phyloP scores from a whole-genome alignment of 164 flowering plant species.

The Piper longum region DNA sequence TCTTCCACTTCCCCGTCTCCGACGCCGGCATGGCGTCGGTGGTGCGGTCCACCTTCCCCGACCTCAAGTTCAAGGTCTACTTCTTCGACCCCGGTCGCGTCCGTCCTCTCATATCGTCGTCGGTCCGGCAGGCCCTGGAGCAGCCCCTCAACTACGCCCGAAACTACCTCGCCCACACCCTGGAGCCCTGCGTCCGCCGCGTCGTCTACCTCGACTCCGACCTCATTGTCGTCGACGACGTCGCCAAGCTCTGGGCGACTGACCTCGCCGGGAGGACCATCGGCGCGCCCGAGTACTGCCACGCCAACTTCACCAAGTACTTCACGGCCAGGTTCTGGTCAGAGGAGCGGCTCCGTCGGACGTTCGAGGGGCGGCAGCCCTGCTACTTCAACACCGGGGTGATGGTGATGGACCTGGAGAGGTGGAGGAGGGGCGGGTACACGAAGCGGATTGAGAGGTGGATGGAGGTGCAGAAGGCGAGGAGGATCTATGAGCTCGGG shows the following conservation, averaged over 20 bases:
- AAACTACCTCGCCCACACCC: slow-evolving; percentile 19
- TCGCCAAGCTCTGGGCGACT: slow-evolving; percentile 21
- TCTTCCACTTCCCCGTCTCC: slow-evolving; percentile 19
- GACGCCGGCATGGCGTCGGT: slow-evolving; percentile 12
- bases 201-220: slow-evolving; percentile 30
- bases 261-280: slow-evolving; percentile 11
- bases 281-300: slow-evolving; percentile 64
- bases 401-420: slow-evolving; percentile 52
- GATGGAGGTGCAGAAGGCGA: slow-evolving; percentile 51
- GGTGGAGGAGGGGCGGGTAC: slow-evolving; percentile 50
- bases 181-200: slow-evolving; percentile 23
- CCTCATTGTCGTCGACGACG: slow-evolving; percentile 25
- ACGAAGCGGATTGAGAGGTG: slow-evolving; percentile 11
- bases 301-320: slow-evolving; percentile 51
- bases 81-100: slow-evolving; percentile 19
- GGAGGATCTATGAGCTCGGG: slow-evolving; percentile 89
- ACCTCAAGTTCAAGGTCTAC: slow-evolving; percentile 21
- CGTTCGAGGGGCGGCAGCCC: slow-evolving; percentile 25
- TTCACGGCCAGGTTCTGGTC: slow-evolving; percentile 50
- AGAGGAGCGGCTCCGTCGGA: slow-evolving; percentile 17
- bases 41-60: slow-evolving; percentile 18
- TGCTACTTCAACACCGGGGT: slow-evolving; percentile 72
- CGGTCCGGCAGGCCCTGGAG: slow-evolving; percentile 25
- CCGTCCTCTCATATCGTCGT: slow-evolving; percentile 17
- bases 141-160: slow-evolving; percentile 28